A percentile compares a stretch with the other conserved stretches of the same genome.
These are phyloP conservation scores for Penicillium sp. DNA, from an alignment of 2,329 filamentous ascomycete genomes.

Conservation along the genomic window DNA sequence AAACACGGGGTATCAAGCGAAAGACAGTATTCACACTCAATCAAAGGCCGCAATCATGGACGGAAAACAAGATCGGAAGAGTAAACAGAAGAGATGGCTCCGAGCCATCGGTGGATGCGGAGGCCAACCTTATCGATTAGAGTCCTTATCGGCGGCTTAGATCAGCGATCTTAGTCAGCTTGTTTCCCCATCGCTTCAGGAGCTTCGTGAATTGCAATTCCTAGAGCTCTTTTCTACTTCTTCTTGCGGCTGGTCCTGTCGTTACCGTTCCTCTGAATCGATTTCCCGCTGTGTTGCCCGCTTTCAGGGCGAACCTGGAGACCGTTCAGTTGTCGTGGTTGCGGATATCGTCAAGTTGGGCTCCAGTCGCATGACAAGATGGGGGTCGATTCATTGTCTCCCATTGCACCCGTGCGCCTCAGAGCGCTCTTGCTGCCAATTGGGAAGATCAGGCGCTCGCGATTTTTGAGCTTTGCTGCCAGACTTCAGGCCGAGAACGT, in stretches of 20 bases:
- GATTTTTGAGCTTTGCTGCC: conserved; percentile 75
- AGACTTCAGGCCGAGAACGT: conserved; percentile 76
- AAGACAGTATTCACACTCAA: background rate
- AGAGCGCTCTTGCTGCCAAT: conserved; percentile 83
- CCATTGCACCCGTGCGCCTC: conserved; percentile 86
- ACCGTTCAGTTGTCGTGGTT: conserved; percentile 25
- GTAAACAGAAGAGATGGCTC: background rate
- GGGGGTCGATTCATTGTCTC: conserved; percentile 84
- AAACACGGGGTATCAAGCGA: background rate
- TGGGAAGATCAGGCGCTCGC: conserved; percentile 77
- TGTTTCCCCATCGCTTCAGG: conserved; percentile 15
- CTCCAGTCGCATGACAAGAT: conserved; percentile 59
- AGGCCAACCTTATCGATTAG: conserved; percentile 10
- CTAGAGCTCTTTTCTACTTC: conserved; percentile 2
- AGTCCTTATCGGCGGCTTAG: conserved; percentile 21
- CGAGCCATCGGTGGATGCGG: conserved; percentile 17
- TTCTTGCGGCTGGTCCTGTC: background rate
- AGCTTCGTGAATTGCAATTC: conserved; percentile 8
- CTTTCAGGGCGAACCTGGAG: conserved; percentile 11
- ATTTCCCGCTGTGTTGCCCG: background rate
- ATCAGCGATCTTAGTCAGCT: conserved; percentile 7
- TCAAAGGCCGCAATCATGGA: background rate
- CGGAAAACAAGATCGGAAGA: background rate
- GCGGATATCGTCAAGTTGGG: conserved; percentile 33
- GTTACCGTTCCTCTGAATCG: background rate